These are phyloP conservation scores for Schwanniomyces occidentalis DNA, from an alignment of 805 yeast species.

Conservation along the genomic window DNA sequence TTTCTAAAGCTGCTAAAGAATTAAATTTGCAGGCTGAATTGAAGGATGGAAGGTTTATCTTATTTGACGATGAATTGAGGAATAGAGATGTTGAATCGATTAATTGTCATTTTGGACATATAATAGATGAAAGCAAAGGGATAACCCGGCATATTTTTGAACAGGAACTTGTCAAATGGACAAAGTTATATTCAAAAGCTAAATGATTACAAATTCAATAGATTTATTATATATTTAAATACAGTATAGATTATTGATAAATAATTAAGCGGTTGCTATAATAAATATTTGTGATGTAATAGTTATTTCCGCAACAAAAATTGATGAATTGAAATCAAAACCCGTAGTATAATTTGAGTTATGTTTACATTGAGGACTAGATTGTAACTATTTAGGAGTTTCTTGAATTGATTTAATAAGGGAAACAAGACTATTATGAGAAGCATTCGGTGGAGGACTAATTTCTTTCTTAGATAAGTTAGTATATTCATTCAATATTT, in stretches of 20 bases:
- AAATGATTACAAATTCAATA: too few relatives aligned
- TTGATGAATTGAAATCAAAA: slow-evolving; percentile 3
- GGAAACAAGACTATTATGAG: slow-evolving; percentile 48
- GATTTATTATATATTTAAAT: too few relatives aligned
- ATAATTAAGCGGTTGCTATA: too few relatives aligned
- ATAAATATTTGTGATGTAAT: background rate
- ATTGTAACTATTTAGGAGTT: slow-evolving; percentile 19
- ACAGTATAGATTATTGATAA: background rate
- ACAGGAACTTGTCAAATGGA: slow-evolving; percentile 41
- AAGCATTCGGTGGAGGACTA: slow-evolving; percentile 45
- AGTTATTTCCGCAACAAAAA: background rate
- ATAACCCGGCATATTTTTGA: slow-evolving; percentile 57
- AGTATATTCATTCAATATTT: slow-evolving; percentile 2
- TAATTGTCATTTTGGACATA: slow-evolving; percentile 69
- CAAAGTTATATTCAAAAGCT: background rate
- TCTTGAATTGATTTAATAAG: slow-evolving; percentile 45
- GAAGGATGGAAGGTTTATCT: slow-evolving; percentile 34
- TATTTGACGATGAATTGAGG: slow-evolving; percentile 80
- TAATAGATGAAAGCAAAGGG: slow-evolving; percentile 57
- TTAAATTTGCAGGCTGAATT: slow-evolving; percentile 52
- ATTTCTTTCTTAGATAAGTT: slow-evolving; percentile 41
- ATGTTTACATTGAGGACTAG: slow-evolving; percentile 19
- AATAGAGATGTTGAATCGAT: slow-evolving; percentile 72
- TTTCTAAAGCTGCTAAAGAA: slow-evolving; percentile 47
- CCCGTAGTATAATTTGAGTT: slow-evolving; percentile 11